These are phyloP conservation scores for Deakozyma indianensis DNA, from an alignment of 805 yeast species.

Conservation along the genomic window DNA sequence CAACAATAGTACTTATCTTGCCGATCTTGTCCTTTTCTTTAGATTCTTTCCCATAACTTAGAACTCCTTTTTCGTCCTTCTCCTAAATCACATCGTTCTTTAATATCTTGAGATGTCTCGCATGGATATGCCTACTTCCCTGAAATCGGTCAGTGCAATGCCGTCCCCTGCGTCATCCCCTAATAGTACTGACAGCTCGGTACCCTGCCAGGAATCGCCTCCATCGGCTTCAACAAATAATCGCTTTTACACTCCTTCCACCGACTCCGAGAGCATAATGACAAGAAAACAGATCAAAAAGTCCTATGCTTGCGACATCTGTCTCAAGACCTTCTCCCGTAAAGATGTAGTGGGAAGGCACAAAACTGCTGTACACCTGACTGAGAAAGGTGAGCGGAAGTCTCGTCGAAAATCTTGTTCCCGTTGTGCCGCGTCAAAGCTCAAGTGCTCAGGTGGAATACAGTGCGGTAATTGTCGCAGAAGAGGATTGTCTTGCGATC, in stretches of 20 bases:
- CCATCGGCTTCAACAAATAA: neutral
- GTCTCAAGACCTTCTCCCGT: conserved; percentile 6
- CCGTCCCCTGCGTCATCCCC: neutral
- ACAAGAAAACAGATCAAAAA: neutral
- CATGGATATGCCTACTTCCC: neutral
- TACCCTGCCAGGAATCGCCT: neutral
- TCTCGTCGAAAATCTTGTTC: conserved; percentile 7
- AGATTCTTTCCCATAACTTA: no score
- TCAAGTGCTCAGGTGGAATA: conserved; percentile 13
- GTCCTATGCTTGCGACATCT: conserved; percentile 6
- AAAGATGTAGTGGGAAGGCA: conserved; percentile 9
- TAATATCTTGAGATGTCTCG: no score
- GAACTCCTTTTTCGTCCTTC: no score
- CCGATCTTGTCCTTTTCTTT: no score
- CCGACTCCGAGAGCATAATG: neutral
- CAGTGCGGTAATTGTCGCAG: conserved; percentile 12
- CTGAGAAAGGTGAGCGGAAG: neutral
- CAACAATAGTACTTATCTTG: no score
- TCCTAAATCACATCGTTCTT: no score
- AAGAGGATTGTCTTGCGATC: conserved; percentile 8
- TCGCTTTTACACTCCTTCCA: neutral
- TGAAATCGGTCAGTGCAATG: neutral
- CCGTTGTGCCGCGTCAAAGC: conserved; percentile 8
- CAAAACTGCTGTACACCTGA: conserved; percentile 7
- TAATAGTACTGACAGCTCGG: neutral